Percentiles rank a stretch among this genome's conserved stretches.
phyloP scores from a whole-genome alignment of 257 asterid species.

The Przewalskia tangutica region DNA sequence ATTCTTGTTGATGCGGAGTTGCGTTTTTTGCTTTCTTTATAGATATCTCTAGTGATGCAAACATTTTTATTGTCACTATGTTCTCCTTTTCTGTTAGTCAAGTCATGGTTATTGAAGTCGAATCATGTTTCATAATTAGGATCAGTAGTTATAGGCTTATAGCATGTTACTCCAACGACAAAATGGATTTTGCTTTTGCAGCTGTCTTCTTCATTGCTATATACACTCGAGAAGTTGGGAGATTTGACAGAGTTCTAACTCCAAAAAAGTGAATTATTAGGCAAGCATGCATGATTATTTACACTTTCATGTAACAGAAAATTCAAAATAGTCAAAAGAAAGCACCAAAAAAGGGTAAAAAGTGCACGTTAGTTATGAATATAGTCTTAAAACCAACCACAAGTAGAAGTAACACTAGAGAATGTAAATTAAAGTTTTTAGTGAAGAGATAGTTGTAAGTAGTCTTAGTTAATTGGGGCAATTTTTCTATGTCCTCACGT shows the following conservation, averaged over 20 bases:
- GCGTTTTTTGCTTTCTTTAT: not conserved
- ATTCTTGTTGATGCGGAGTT: too few relatives aligned
- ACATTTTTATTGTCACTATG: not conserved
- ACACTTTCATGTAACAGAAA: slow-evolving; percentile 1
- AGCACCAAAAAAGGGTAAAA: not conserved
- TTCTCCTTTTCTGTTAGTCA: not conserved
- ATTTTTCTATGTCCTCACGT: too few relatives aligned
- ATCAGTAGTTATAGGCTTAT: not conserved
- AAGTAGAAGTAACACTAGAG: too few relatives aligned
- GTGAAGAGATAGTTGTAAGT: not conserved
- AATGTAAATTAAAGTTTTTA: not conserved
- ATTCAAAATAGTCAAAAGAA: not conserved
- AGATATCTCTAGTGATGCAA: not conserved
- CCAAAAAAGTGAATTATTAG: not conserved
- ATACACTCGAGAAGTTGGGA: not conserved
- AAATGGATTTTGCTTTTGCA: not conserved
- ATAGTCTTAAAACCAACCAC: too few relatives aligned
- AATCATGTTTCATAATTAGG: not conserved
- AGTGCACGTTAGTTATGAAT: too few relatives aligned
- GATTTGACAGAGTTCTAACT: not conserved
- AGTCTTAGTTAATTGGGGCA: too few relatives aligned
- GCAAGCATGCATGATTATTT: not conserved
- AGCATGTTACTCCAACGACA: not conserved
- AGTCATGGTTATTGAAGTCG: not conserved
- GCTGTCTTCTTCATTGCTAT: not conserved